phyloP scores from a whole-genome alignment of 371 early-diverging fungal genomes.

The Batkoa obscura region DNA sequence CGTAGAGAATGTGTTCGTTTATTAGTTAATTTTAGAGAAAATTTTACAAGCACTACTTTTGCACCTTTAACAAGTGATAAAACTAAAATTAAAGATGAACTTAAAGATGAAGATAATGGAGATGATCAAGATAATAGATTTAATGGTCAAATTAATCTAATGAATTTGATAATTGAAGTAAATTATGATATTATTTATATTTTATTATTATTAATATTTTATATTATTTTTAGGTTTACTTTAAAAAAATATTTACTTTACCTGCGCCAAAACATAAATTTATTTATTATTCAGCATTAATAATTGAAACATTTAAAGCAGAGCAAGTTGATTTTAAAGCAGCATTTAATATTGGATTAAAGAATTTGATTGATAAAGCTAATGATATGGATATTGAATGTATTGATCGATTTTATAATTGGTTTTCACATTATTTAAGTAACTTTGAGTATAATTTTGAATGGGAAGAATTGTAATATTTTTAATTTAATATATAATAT shows the following conservation, averaged over 20 bases:
- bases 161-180: conserved; percentile 11
- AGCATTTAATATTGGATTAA: too few relatives aligned
- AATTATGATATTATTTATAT: conserved; percentile 26
- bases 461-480: conserved; percentile 63
- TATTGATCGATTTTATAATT: conserved; percentile 51
- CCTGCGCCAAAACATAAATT: too few relatives aligned
- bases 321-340: too few relatives aligned
- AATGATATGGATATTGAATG: conserved; percentile 71
- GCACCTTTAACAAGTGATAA: conserved; percentile 9
- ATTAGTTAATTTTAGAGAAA: conserved; percentile 32
- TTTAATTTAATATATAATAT: neutral
- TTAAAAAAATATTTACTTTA: conserved; percentile 24
- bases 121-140: conserved; percentile 12
- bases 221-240: conserved; percentile 1
- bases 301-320: too few relatives aligned
- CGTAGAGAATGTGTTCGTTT: conserved; percentile 63
- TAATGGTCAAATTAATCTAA: neutral
- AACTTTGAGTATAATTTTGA: conserved; percentile 85
- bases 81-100: conserved; percentile 2
- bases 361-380: conserved; percentile 30
- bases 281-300: too few relatives aligned
- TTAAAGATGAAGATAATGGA: conserved; percentile 9
- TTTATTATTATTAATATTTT: neutral
- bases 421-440: conserved; percentile 80
- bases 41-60: conserved; percentile 25